A percentile compares a stretch with the other conserved stretches of the same genome.
Conservation (phyloP, 441 rosid species). For the Geranium incanum region DNA sequence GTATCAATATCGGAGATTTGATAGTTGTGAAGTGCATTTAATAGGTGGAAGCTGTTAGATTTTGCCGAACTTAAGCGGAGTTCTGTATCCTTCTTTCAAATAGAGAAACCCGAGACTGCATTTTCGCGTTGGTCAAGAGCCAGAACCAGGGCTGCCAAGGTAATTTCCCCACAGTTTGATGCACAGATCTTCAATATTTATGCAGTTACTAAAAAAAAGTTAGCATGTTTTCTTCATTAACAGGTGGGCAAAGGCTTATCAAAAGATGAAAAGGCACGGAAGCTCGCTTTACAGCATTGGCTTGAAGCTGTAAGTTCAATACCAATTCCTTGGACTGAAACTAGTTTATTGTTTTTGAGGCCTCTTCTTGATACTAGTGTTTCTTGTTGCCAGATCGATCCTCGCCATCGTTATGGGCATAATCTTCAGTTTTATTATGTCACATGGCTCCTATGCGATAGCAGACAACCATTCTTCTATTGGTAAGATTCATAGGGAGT, state of each 20-base stretch:
- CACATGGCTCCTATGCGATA: conserved; percentile 72
- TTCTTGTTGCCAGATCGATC: conserved; percentile 61
- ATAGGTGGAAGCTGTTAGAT: conserved; percentile 94
- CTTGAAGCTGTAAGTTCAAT: conserved; percentile 75
- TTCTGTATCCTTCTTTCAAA: conserved; percentile 84
- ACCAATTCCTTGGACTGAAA: background rate
- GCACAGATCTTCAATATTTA: background rate
- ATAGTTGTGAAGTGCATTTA: conserved; percentile 11
- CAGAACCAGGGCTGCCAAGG: conserved; percentile 88
- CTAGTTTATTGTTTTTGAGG: conserved; percentile 2
- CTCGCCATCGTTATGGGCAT: conserved; percentile 93
- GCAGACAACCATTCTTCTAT: conserved; percentile 92
- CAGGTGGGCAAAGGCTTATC: conserved; percentile 94
- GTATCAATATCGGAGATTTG: conserved; percentile 14
- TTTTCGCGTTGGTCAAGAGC: conserved; percentile 96
- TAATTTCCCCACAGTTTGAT: conserved; percentile 9
- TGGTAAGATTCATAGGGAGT: conserved; percentile 43
- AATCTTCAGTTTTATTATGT: conserved; percentile 78
- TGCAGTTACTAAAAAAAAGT: background rate
- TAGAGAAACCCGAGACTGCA: conserved; percentile 84
- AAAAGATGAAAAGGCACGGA: conserved; percentile 75
- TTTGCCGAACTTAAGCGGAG: conserved; percentile 86
- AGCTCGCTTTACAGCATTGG: conserved; percentile 94
- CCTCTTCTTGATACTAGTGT: conserved; percentile 19
- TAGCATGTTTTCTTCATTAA: background rate